Percentiles rank a stretch among this genome's conserved stretches.
Conservation (phyloP, 345 rosid species). For the Aethionema arabicum region DNA sequence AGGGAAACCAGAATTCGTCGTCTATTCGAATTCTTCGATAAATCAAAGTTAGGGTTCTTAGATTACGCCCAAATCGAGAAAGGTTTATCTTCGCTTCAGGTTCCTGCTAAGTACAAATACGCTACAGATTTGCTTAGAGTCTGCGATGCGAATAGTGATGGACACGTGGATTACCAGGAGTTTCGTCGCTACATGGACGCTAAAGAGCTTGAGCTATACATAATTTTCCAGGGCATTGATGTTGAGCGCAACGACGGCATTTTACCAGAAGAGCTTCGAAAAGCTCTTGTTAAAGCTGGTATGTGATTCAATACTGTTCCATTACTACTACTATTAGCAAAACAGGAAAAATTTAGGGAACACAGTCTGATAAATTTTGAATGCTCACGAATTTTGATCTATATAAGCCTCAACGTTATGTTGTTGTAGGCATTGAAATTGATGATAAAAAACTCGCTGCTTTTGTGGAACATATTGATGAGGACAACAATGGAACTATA, state of each 20-base stretch:
- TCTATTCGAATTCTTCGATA: conserved; percentile 72
- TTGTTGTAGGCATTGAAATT: conserved; percentile 74
- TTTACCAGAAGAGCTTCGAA: conserved; percentile 79
- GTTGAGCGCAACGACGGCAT: conserved; percentile 82
- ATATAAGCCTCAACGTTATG: conserved; percentile 44
- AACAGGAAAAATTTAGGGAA: conserved; percentile 2
- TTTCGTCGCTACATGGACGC: conserved; percentile 88
- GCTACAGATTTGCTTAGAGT: conserved; percentile 76
- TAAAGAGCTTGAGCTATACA: conserved; percentile 71
- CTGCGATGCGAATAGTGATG: conserved; percentile 81
- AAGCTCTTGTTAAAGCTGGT: conserved; percentile 89
- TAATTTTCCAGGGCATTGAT: conserved; percentile 69
- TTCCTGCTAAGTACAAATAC: conserved; percentile 72
- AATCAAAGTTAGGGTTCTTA: conserved; percentile 58
- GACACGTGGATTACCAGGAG: conserved; percentile 83
- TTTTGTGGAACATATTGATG: conserved; percentile 94
- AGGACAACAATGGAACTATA: conserved; percentile 92
- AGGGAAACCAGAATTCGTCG: conserved; percentile 67
- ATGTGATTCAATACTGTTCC: conserved; percentile 25
- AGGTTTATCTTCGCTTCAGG: conserved; percentile 70
- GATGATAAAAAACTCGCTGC: conserved; percentile 83
- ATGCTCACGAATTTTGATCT: conserved; percentile 30
- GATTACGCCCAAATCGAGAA: conserved; percentile 82
- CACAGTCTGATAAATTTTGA: background rate
- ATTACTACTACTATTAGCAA: conserved; percentile 5